Conservation (phyloP, 2,329 filamentous ascomycete genomes). For the Beauveria sp. region DNA sequence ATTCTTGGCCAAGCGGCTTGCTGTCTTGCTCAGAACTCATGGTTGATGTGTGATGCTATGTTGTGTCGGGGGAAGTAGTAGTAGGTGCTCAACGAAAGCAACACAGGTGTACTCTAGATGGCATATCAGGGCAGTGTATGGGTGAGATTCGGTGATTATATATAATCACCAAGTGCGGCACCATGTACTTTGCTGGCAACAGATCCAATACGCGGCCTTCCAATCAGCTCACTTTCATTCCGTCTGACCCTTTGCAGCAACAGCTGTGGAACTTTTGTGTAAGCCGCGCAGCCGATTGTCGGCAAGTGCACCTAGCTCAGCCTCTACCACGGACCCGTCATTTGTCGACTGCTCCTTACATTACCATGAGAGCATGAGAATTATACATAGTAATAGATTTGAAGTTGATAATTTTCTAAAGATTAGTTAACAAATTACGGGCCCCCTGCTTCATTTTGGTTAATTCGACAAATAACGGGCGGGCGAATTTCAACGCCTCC, state of each 20-base stretch:
- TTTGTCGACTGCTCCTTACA: too few species aligned
- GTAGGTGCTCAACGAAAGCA: background rate
- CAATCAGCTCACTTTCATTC: conserved; percentile 7
- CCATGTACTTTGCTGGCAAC: too few species aligned
- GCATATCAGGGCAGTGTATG: too few species aligned
- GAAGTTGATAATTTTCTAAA: too few species aligned
- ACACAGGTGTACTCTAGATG: background rate
- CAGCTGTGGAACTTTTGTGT: background rate
- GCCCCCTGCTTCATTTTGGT: too few species aligned
- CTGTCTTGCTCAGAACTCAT: conserved; percentile 12
- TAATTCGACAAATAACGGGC: background rate
- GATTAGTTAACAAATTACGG: too few species aligned
- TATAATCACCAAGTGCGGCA: background rate
- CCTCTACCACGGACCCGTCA: too few species aligned
- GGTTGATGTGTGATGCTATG: background rate
- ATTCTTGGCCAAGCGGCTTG: conserved; percentile 36
- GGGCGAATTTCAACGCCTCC: background rate
- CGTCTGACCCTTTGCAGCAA: background rate
- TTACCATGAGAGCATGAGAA: too few species aligned
- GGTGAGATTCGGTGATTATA: background rate
- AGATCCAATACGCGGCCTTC: background rate
- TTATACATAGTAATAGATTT: too few species aligned
- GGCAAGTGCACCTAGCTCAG: conserved; percentile 2
- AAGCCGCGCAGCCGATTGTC: background rate
- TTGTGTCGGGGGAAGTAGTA: background rate